Conservation (phyloP, 306 rosid species). For the Cucurbita moschata region DNA sequence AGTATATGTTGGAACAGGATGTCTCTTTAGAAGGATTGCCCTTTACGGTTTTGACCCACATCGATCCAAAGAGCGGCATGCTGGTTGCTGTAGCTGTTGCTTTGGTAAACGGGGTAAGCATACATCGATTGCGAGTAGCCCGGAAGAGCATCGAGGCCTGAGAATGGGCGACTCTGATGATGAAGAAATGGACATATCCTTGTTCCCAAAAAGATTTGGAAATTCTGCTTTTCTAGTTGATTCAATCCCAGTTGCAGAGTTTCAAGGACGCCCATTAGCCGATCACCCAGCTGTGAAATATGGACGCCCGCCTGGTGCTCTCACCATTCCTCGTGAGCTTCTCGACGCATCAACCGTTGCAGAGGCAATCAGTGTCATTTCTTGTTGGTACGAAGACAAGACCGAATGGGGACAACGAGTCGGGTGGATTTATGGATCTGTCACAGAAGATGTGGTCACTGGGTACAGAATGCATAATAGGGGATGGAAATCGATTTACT, state of each 20-base stretch:
- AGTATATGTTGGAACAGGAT: conserved; percentile 93
- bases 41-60: conserved; percentile 96
- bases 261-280: conserved; percentile 94
- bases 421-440: conserved; percentile 97
- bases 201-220: conserved; percentile 73
- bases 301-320: conserved; percentile 92
- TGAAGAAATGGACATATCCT: conserved; percentile 69
- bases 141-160: conserved; percentile 56
- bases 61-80: conserved; percentile 50
- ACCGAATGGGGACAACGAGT: conserved; percentile 99
- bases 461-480: conserved; percentile 96
- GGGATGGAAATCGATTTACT: conserved; percentile 91
- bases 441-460: conserved; percentile 94
- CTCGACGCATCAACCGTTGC: conserved; percentile 94
- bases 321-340: conserved; percentile 65
- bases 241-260: conserved; percentile 84
- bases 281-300: conserved; percentile 93
- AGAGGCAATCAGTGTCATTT: conserved; percentile 86
- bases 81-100: conserved; percentile 59
- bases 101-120: conserved; percentile 41
- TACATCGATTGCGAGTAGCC: conserved; percentile 26
- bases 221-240: conserved; percentile 77
- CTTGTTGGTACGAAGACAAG: conserved; percentile 97
- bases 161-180: conserved; percentile 79
- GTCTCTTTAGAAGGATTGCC: conserved; percentile 82